Evolutionary conservation across 2,329 filamentous ascomycete species (phyloP), one percentile per base, ranked within the genome.

Genomic region (Hortaea werneckii): DNA sequence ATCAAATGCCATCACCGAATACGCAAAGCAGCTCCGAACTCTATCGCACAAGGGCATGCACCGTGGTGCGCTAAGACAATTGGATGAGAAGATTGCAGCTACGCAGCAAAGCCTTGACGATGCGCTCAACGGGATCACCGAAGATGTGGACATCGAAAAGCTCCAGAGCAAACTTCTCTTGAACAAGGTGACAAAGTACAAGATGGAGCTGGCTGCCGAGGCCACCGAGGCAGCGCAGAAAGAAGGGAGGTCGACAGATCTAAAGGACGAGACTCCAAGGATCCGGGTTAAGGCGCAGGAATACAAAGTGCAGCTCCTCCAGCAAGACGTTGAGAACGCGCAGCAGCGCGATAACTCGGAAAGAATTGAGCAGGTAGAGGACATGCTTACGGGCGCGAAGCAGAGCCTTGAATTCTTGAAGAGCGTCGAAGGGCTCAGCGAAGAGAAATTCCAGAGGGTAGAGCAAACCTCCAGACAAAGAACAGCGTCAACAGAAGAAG

Each of bases 151-250:
- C 20, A 20, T 20, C 20, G 20, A 20, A 20, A 20, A 20, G 20
- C 20, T 20, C 4, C 20, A 20, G 20, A 20, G 20, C 20, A 20
- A 20, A 20, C 20, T 20, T 4, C 20, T 20, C 20, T 20, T 20
- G 26, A n/a, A 29, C 40, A 41, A 29, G 40, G 29, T 41, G 8
- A 41, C 26, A 29, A 12, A 29, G 26, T 29, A 29, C 8, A 13
- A 41, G 10, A 41, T 41, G 40, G 20, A 41, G 40, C 40, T 41
- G 26, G 40, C 40, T n/a, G 40, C 8, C 32, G 32, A 35, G 32
- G 32, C 32, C 9, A 9, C 11, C 13, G 26, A 28, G 40, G 20
- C 30, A n/a, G 26, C n/a, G 8, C 40, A 11, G 29, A 29, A 10
- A 12, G 29, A 10, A 6, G 20, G 20, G 2, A 20, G 10, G 8